Conservation (phyloP, 352 stramenopile genomes). For the Aphanomyces euteiches region DNA sequence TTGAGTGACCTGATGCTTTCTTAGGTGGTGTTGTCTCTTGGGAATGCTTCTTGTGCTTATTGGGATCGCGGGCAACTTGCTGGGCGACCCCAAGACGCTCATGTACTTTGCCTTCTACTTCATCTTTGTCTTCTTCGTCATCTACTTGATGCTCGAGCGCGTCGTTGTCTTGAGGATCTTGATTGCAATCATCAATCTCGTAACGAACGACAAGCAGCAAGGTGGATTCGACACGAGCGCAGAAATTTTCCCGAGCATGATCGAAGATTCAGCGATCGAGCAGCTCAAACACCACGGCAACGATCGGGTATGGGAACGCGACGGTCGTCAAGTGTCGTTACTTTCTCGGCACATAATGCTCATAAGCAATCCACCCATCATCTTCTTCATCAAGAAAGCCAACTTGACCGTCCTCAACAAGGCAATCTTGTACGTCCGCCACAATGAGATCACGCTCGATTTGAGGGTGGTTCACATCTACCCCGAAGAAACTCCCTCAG, state of each 20-base stretch:
- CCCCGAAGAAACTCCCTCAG: slow-evolving; percentile 31
- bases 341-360: slow-evolving; percentile 35
- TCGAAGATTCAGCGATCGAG: not conserved
- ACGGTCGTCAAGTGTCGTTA: not conserved
- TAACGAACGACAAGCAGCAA: not conserved
- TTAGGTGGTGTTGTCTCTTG: slow-evolving; percentile 51
- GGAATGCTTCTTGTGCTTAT: slow-evolving; percentile 65
- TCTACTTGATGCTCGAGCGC: slow-evolving; percentile 79
- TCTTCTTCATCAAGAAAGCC: slow-evolving; percentile 89
- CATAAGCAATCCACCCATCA: slow-evolving; percentile 74
- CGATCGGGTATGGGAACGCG: not conserved
- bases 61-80: slow-evolving; percentile 58
- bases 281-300: not conserved
- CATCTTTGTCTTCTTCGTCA: slow-evolving; percentile 55
- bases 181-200: slow-evolving; percentile 50
- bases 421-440: slow-evolving; percentile 89
- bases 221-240: not conserved
- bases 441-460: slow-evolving; percentile 90
- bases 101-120: slow-evolving; percentile 83
- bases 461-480: slow-evolving; percentile 86
- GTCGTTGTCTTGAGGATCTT: slow-evolving; percentile 70
- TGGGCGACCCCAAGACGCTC: slow-evolving; percentile 68
- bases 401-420: slow-evolving; percentile 90
- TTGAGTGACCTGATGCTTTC: not conserved
- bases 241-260: not conserved